These are phyloP conservation scores for Acaromyces ingoldii DNA, from an alignment of 1,284 basidiomycete species.

Conservation along the genomic window DNA sequence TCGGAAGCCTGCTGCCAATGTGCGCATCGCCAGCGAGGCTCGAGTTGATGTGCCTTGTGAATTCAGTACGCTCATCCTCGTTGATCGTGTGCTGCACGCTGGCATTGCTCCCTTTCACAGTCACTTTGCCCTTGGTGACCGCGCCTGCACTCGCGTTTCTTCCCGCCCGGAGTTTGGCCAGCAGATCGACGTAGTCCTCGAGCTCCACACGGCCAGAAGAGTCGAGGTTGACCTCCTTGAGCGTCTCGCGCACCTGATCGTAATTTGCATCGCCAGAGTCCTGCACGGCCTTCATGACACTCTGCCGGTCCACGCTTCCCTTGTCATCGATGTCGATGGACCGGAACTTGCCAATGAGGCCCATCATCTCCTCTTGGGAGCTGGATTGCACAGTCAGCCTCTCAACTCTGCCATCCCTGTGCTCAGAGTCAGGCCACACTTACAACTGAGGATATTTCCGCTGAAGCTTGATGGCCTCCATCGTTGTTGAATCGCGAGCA, in stretches of 20 bases:
- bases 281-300: constrained; percentile 44
- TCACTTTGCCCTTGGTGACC: constrained; percentile 71
- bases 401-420: too few relatives aligned
- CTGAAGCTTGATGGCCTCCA: constrained; percentile 82
- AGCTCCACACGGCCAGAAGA: constrained; percentile 92
- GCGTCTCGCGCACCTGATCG: constrained; percentile 59
- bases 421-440: constrained; percentile 52
- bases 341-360: constrained; percentile 42
- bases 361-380: constrained; percentile 52
- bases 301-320: constrained; percentile 42
- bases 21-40: constrained; percentile 87
- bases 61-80: constrained; percentile 90
- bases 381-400: constrained; percentile 10
- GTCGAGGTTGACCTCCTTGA: constrained; percentile 91
- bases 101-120: constrained; percentile 87
- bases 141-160: constrained; percentile 53
- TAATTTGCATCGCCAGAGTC: constrained; percentile 40
- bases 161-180: constrained; percentile 66
- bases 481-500: constrained; percentile 12
- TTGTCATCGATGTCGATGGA: constrained; percentile 48
- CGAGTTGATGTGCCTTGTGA: constrained; percentile 94
- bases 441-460: constrained; percentile 94
- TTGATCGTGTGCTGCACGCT: constrained; percentile 98
- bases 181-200: constrained; percentile 95
- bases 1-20: constrained; percentile 75